These are phyloP conservation scores for Perkinsus chesapeaki DNA, from an alignment of 169 alveolate genomes.

Conservation along the genomic window DNA sequence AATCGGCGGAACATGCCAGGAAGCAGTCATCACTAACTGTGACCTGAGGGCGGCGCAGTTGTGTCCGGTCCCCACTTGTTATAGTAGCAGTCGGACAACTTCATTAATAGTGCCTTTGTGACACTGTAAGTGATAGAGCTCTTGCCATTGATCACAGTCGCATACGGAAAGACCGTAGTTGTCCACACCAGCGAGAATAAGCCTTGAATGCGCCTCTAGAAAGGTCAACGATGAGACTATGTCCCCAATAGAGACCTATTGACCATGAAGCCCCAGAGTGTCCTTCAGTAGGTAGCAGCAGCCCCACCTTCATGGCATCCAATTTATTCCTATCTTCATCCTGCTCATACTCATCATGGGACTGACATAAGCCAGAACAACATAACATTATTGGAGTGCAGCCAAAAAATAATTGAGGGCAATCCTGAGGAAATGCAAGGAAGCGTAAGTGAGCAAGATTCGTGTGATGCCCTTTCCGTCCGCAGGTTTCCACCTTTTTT, in stretches of 20 bases:
- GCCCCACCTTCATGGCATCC: neutral
- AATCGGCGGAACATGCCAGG: neutral
- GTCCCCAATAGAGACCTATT: neutral
- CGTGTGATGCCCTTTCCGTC: neutral
- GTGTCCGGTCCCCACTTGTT: no score
- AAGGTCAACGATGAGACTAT: neutral
- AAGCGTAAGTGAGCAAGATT: neutral
- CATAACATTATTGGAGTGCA: no score
- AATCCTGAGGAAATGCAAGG: neutral
- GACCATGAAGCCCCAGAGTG: no score
- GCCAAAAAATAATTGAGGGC: neutral
- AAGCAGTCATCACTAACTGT: neutral
- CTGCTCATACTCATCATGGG: no score
- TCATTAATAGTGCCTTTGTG: neutral
- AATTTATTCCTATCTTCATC: no score
- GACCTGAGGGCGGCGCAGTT: neutral
- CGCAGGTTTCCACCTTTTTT: neutral
- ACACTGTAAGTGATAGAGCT: neutral
- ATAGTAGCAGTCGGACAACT: neutral
- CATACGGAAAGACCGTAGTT: neutral
- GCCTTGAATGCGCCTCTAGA: neutral
- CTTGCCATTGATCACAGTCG: neutral
- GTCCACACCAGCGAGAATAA: neutral
- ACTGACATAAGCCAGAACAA: no score
- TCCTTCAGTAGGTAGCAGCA: neutral